Evolutionary conservation across 2,329 filamentous ascomycete genomes (phyloP).

Genomic region (Scortechinia acanthostroma): DNA sequence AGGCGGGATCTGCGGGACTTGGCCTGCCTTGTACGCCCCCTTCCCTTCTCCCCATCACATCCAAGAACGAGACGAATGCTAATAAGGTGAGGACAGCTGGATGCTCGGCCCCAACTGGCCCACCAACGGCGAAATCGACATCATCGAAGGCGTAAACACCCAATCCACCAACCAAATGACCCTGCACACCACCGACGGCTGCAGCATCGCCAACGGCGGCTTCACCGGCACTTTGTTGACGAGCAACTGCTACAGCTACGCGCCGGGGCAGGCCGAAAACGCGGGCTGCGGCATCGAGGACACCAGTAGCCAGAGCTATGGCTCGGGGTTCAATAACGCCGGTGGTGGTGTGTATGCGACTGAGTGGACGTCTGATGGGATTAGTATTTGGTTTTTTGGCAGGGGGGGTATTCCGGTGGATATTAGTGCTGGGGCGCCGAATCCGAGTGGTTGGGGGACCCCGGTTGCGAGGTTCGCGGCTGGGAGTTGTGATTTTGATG

Average conservation of each 20-base stretch:
- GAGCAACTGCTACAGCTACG: constrained; percentile 39
- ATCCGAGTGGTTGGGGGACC: constrained; percentile 60
- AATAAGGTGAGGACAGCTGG: constrained; percentile 21
- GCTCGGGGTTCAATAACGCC: constrained; percentile 58
- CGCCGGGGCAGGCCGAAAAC: constrained; percentile 19
- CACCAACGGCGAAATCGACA: constrained; percentile 56
- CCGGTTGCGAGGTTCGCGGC: constrained; percentile 63
- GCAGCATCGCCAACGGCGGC: constrained; percentile 4
- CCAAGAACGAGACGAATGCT: neutral
- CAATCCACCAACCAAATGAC: constrained; percentile 53
- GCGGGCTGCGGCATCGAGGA: constrained; percentile 20
- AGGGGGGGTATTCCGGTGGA: constrained; percentile 59
- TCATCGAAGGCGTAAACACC: constrained; percentile 64
- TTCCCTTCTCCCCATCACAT: neutral
- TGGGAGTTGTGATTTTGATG: constrained; percentile 53
- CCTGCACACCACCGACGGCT: constrained; percentile 38
- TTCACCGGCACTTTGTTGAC: constrained; percentile 16
- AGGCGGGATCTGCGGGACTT: constrained; percentile 60
- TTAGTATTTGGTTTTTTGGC: constrained; percentile 73
- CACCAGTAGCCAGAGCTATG: constrained; percentile 40
- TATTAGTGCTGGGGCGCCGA: constrained; percentile 47
- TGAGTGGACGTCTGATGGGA: constrained; percentile 61
- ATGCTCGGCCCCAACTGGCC: constrained; percentile 53
- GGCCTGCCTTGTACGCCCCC: constrained; percentile 58
- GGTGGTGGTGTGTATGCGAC: constrained; percentile 66